Conservation (phyloP, 1,139 yeast genomes). For the Fermentozyma sake region DNA sequence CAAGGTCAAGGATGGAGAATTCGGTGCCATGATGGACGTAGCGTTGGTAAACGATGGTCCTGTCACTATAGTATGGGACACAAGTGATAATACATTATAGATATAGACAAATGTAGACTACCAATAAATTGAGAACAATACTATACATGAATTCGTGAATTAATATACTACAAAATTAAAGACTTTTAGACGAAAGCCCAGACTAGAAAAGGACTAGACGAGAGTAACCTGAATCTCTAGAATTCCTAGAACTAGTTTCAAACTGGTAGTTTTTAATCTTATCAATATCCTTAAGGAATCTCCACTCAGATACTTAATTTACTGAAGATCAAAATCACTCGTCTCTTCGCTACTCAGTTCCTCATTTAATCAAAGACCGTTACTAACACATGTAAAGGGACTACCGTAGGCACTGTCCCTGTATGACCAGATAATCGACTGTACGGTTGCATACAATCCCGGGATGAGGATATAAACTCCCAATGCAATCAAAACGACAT, state of each 20-base stretch:
- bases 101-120: neutral
- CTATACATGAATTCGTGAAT: no score
- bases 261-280: no score
- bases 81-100: constrained; percentile 25
- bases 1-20: constrained; percentile 77
- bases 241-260: no score
- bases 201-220: no score
- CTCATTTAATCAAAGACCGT: no score
- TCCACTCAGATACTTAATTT: no score
- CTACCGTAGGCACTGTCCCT: constrained; percentile 44
- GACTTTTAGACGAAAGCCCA: no score
- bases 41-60: constrained; percentile 82
- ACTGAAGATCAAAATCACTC: no score
- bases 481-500: constrained; percentile 34
- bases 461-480: constrained; percentile 58
- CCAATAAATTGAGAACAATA: no score
- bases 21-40: constrained; percentile 98
- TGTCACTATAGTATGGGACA: constrained; percentile 69
- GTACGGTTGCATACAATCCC: constrained; percentile 52
- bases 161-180: no score
- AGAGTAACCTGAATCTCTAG: no score
- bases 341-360: no score
- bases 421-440: constrained; percentile 48
- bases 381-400: constrained; percentile 48
- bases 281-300: constrained; percentile 4